Base-by-base conservation (phyloP, 2,329 filamentous ascomycete species). In the Gremmenia infestans region DNA sequence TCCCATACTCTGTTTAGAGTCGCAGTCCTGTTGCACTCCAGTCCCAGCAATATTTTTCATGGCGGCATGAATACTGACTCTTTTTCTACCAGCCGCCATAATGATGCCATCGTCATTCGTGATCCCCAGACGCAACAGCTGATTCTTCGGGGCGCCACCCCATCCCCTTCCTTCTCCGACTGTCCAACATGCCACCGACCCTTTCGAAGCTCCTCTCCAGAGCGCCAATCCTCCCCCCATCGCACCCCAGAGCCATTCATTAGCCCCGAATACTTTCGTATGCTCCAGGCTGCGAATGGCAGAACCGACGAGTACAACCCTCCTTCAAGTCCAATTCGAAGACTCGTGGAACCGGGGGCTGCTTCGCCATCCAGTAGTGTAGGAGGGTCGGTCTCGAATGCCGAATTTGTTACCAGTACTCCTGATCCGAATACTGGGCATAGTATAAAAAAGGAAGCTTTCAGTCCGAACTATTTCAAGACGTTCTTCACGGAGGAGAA, bases 231-330 rank as follows among this genome's bases (percentile, higher is more conserved):
- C 37, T 63, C 67, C 45, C 59, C 82, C 75, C 68, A 81, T 81
- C 53, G 71, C 67, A 43, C 65, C 73, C 32, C 55, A 12, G 35
- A 68, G 71, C 63, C 86, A 55, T 97, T 92, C 69, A 88, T 97
- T 64, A 87, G 92, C 67, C 92, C 92, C 2, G 85, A 91, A 51
- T 99, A 99, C 76, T 99, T 99, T 73, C 90, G 90, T 67, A 92
- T 97, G 88, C 85, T 99, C 42, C 88, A 83, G 76, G 51, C 78
- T 78, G 53, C 74, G 67, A 64, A 74, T 64, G 69, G 72, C 72
- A 78, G 71, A 70, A 75, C 72, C 71, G 78, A 72, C 69, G 76
- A 66, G 5, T 52, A 71, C 61, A 68, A 68, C 35, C 70, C 71
- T 8, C 76, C 79, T 0, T 73, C 78, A 11, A 82, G 78, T 57